Evolutionary conservation across 2,329 filamentous ascomycete species (phyloP).

Genomic region (Fusarium palustre): DNA sequence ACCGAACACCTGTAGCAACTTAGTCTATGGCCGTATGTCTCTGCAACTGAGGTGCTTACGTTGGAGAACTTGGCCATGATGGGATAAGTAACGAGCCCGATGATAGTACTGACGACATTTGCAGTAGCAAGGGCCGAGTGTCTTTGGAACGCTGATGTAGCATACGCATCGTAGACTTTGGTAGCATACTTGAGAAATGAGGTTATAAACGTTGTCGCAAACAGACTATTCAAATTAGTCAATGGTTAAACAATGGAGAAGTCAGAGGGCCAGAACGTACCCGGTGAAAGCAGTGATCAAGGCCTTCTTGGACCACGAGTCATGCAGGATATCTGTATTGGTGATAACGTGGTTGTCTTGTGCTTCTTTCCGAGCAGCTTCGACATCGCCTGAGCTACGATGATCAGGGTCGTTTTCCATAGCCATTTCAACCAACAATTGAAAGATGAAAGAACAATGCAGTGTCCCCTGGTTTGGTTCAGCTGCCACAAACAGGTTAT

Average conservation of each 20-base stretch:
- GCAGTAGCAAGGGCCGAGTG: slow-evolving; percentile 64
- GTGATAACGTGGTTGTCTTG: not conserved
- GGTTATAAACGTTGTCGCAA: slow-evolving; percentile 49
- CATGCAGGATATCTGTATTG: slow-evolving; percentile 40
- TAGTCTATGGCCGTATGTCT: accelerated
- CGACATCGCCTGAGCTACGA: slow-evolving; percentile 30
- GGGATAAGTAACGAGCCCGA: slow-evolving; percentile 66
- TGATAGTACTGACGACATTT: slow-evolving; percentile 60
- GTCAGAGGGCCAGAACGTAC: not conserved
- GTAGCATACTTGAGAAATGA: slow-evolving; percentile 50
- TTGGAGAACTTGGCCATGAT: slow-evolving; percentile 71
- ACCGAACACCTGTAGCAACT: slow-evolving; percentile 59
- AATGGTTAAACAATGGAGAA: not conserved
- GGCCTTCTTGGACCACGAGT: slow-evolving; percentile 44
- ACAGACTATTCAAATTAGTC: slow-evolving; percentile 37
- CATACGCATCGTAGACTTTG: slow-evolving; percentile 50
- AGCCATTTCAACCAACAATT: slow-evolving; percentile 7
- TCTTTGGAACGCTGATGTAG: slow-evolving; percentile 55
- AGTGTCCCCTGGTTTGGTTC: not conserved
- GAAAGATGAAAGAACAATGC: accelerated
- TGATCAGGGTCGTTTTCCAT: slow-evolving; percentile 10
- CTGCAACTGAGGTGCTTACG: slow-evolving; percentile 1
- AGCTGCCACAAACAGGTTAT: slow-evolving; percentile 3
- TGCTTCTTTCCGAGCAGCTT: slow-evolving; percentile 14
- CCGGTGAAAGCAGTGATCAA: slow-evolving; percentile 43